phyloP scores from a whole-genome alignment of 345 rosid species.

The Microthlaspi erraticum region DNA sequence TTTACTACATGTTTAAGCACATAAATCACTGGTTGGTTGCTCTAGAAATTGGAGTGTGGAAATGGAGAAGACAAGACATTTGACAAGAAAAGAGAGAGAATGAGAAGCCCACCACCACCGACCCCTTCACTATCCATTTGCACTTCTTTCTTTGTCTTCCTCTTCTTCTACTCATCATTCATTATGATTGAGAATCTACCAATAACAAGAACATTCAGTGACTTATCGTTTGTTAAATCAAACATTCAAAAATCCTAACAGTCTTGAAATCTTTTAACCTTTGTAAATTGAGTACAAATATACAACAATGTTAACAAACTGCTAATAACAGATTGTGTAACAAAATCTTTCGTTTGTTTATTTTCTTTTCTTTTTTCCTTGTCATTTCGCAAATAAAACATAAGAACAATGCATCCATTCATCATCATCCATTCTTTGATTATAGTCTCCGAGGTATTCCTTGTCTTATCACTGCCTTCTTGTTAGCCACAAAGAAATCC shows the following conservation, averaged over 20 bases:
- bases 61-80: conserved; percentile 48
- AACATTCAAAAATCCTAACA: background rate
- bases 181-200: conserved; percentile 31
- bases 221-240: background rate
- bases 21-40: conserved; percentile 3
- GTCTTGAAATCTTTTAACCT: background rate
- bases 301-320: too few species aligned
- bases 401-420: background rate
- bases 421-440: background rate
- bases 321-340: background rate
- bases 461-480: background rate
- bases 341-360: too few species aligned
- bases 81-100: conserved; percentile 48
- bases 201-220: conserved; percentile 1
- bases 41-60: conserved; percentile 32
- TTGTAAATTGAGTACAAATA: background rate
- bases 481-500: background rate
- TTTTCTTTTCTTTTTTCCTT: too few species aligned
- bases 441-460: background rate
- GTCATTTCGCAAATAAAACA: background rate
- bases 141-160: conserved; percentile 19
- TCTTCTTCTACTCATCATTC: conserved; percentile 37
- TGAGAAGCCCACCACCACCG: conserved; percentile 47
- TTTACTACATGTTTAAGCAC: background rate
- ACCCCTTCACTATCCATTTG: conserved; percentile 38